A percentile compares a stretch with the other conserved stretches of the same genome.
Conservation (phyloP, 345 rosid genomes). For the Punica granatum region DNA sequence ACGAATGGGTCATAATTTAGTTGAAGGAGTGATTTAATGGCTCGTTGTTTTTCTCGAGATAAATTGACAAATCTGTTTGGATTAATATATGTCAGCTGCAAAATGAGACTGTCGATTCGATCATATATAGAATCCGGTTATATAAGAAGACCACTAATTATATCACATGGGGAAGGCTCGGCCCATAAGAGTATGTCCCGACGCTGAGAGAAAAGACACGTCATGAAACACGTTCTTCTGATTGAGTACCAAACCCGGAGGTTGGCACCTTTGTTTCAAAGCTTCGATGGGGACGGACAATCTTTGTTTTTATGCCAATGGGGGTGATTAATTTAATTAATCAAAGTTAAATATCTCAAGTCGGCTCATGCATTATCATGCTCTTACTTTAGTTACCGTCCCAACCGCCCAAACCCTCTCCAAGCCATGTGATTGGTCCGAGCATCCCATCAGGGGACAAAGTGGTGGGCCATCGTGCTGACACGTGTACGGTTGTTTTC, state of each 20-base stretch:
- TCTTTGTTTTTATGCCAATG: not conserved
- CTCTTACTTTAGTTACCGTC: not conserved
- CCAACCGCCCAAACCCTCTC: conserved; percentile 5
- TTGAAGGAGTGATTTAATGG: no score
- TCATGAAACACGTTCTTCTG: not conserved
- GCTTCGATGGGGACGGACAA: not conserved
- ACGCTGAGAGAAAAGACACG: not conserved
- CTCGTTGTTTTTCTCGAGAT: no score
- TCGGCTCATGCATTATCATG: not conserved
- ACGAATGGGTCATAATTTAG: no score
- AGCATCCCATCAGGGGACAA: not conserved
- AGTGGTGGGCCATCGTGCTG: not conserved
- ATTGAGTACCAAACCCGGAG: not conserved
- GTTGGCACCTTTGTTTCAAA: not conserved
- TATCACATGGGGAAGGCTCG: not conserved
- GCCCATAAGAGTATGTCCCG: not conserved
- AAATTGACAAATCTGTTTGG: no score
- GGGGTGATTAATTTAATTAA: not conserved
- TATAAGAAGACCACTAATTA: not conserved
- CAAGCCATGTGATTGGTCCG: not conserved
- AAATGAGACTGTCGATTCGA: no score
- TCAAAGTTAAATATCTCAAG: not conserved
- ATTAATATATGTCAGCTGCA: no score
- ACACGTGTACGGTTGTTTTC: not conserved
- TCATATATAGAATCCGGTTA: no score